Base-by-base conservation (phyloP, 257 asterid species). In the Plectranthus barbatus region DNA sequence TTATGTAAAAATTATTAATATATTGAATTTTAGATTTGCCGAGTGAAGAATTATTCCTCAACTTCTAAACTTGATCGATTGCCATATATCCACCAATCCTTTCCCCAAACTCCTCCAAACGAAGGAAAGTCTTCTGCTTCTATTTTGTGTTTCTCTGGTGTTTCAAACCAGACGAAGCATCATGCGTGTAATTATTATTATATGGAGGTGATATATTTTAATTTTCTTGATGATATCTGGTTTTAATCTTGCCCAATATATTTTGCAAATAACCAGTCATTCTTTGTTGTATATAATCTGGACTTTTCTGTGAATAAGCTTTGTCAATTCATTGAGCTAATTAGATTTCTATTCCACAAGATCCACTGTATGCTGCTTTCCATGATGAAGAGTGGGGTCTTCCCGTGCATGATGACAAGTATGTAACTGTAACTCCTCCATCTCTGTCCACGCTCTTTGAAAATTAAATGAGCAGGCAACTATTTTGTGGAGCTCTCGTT, bases 331-430 rank as follows among this genome's bases (percentile, higher is more conserved):
- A 50, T 17, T 62, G 48, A 72, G 49, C 77, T 80, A 63, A 81
- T 70, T 74, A 69, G 31, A 60, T 75, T 65, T 72, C 15, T 72
- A 56, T 70, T 57, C 21, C 17, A 61, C 50, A 59, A 91, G 98
- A 83, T 80, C 79, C 87, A 17, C 54, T 45, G 11, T 89, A 89
- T 64, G 84, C 83, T 73, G 89, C 92, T 40, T 89, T 86, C 72
- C 98, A 92, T 69, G 98, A 92, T 19, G 95, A 92, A 74, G 95
- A 88, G 74, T 92, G 98, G 98, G 98, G 95, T 63, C 81, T 86
- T 83, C 89, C 97, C 47, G 84, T 76, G 68, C 95, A 86, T 26
- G 92, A 83, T 59, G 98, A 92, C 75, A 84, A 74, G 98, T 92
- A 77, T 6, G 78, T 71, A 63, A 11, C 50, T 6, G 78, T 71